phyloP scores from a whole-genome alignment of 2,329 filamentous ascomycete species.

The Aureobasidium lini region DNA sequence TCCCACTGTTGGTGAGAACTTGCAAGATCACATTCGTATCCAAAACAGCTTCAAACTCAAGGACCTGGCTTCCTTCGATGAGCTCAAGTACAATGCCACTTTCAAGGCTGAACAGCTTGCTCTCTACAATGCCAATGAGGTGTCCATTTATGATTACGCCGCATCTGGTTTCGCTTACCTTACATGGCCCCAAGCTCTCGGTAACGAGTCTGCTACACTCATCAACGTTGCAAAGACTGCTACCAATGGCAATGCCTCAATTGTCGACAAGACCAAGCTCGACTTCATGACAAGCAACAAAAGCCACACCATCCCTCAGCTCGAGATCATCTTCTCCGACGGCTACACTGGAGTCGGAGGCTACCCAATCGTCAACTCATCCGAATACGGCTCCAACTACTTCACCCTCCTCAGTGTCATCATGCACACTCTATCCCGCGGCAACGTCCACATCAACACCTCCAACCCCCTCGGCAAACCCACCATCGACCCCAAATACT shows the following conservation, averaged over 20 bases:
- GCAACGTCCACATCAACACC: slow-evolving; percentile 26
- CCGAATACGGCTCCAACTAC: slow-evolving; percentile 17
- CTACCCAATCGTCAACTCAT: slow-evolving; percentile 20
- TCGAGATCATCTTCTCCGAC: slow-evolving; percentile 25
- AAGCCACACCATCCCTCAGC: slow-evolving; percentile 14
- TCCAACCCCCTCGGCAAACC: slow-evolving; percentile 22
- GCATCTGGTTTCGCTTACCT: slow-evolving; percentile 20
- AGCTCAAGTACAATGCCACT: slow-evolving; percentile 15
- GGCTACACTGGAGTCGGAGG: slow-evolving; percentile 23
- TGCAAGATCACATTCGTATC: slow-evolving; percentile 38
- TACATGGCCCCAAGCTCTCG: slow-evolving; percentile 35
- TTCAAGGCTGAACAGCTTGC: slow-evolving; percentile 15
- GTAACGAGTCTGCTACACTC: slow-evolving; percentile 24
- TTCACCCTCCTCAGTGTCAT: slow-evolving; percentile 27
- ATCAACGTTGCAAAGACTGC: slow-evolving; percentile 29
- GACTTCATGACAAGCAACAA: slow-evolving; percentile 6
- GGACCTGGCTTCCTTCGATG: slow-evolving; percentile 17
- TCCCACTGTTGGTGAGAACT: slow-evolving; percentile 39
- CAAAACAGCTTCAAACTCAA: slow-evolving; percentile 26
- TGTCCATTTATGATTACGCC: slow-evolving; percentile 20
- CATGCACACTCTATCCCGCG: slow-evolving; percentile 23
- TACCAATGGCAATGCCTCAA: slow-evolving; percentile 22
- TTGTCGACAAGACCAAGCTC: slow-evolving; percentile 21
- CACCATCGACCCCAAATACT: slow-evolving; percentile 27
- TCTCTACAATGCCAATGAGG: slow-evolving; percentile 17